Percentiles rank a stretch among this genome's conserved stretches.
Conservation (phyloP, 2,329 filamentous ascomycete genomes). For the Phialophora macrospora region DNA sequence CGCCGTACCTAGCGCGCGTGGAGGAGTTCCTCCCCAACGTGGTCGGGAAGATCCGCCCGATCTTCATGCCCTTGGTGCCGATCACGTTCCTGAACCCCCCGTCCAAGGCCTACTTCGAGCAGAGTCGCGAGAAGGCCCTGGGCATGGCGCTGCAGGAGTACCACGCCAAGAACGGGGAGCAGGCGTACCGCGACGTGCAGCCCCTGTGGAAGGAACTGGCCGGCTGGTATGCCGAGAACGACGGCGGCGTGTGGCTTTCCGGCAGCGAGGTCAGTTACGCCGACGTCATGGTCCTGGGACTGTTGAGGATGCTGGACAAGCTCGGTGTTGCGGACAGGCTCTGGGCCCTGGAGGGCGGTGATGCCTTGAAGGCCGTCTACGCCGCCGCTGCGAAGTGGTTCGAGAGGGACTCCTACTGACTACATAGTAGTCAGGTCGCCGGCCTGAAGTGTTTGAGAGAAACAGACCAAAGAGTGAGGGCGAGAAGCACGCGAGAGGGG, state of each 20-base stretch:
- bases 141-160: conserved; percentile 62
- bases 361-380: conserved; percentile 29
- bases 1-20: conserved; percentile 55
- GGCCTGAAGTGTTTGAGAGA: not conserved
- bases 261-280: conserved; percentile 62
- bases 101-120: conserved; percentile 61
- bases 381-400: conserved; percentile 31
- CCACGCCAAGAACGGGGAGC: conserved; percentile 44
- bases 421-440: too few relatives aligned
- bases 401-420: conserved; percentile 33
- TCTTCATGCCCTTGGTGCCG: conserved; percentile 58
- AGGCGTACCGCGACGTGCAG: conserved; percentile 53
- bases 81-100: conserved; percentile 56
- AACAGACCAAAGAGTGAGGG: not conserved
- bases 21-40: conserved; percentile 47
- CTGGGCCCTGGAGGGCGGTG: conserved; percentile 23
- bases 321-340: conserved; percentile 23
- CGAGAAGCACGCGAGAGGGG: not conserved
- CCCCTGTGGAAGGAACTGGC: conserved; percentile 46
- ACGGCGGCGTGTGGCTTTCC: conserved; percentile 64
- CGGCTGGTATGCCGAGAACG: conserved; percentile 59
- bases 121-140: conserved; percentile 55
- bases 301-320: conserved; percentile 52
- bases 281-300: conserved; percentile 62
- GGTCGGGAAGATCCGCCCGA: conserved; percentile 45